Conservation (phyloP, 257 asterid species). For the Striga asiatica region DNA sequence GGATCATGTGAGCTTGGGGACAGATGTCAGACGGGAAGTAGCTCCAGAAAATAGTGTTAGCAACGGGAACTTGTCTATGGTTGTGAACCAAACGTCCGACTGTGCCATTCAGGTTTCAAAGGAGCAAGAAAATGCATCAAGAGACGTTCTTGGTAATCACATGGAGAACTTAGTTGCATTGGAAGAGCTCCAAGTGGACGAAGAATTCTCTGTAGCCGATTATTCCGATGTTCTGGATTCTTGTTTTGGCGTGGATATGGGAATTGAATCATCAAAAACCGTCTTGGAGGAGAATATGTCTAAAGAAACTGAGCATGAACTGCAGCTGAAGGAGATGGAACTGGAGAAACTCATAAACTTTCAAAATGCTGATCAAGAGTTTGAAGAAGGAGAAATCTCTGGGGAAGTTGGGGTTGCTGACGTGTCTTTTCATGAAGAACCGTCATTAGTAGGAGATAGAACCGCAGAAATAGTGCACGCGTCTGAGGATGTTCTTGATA, state of each 20-base stretch:
- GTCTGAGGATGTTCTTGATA: constrained; percentile 20
- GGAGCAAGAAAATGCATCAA: constrained; percentile 19
- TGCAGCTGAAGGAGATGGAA: constrained; percentile 63
- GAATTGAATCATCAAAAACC: constrained; percentile 27
- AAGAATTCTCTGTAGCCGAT: constrained; percentile 22
- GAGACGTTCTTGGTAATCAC: constrained; percentile 10
- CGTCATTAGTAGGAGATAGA: constrained; percentile 21
- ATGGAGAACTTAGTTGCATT: constrained; percentile 24
- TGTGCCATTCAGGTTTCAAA: constrained; percentile 14
- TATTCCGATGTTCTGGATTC: constrained; percentile 34
- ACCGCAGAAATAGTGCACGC: constrained; percentile 18
- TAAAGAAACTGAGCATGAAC: constrained; percentile 36
- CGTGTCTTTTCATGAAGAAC: constrained; percentile 28
- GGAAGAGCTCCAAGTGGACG: constrained; percentile 20
- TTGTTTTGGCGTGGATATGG: constrained; percentile 30
- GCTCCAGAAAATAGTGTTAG: constrained; percentile 12
- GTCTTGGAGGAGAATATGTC: constrained; percentile 18
- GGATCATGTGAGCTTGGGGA: constrained; percentile 8
- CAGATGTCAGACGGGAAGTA: constrained; percentile 19
- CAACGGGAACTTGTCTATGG: constrained; percentile 18
- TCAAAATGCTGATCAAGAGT: constrained; percentile 33
- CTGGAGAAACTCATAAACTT: constrained; percentile 43
- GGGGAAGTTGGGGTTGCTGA: constrained; percentile 34
- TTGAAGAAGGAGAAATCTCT: constrained; percentile 79
- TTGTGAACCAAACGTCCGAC: constrained; percentile 19